These are phyloP conservation scores for Angophora floribunda DNA, from an alignment of 345 rosid species.

Conservation along the genomic window DNA sequence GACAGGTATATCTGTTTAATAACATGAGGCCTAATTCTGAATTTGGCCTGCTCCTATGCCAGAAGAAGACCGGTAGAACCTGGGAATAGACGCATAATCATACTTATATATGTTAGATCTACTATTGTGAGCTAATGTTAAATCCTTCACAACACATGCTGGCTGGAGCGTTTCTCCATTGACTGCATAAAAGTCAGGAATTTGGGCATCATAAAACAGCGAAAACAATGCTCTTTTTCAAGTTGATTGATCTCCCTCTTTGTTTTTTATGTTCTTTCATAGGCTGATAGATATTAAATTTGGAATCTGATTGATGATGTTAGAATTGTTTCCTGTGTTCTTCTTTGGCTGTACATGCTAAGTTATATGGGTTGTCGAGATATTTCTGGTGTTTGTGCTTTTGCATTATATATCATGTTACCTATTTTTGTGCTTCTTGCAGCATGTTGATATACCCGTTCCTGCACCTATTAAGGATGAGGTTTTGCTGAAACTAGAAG, in stretches of 20 bases:
- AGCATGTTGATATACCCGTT: conserved; percentile 4
- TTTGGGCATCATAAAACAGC: neutral
- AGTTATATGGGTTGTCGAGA: neutral
- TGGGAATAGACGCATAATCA: neutral
- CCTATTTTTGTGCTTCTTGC: neutral
- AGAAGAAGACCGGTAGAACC: neutral
- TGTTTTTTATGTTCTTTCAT: neutral
- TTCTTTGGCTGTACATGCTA: neutral
- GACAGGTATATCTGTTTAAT: neutral
- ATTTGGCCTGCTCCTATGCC: neutral
- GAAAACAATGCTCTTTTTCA: neutral
- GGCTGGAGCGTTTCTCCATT: neutral
- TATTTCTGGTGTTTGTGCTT: neutral
- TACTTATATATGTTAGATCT: neutral
- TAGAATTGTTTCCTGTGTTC: neutral
- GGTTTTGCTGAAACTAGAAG: conserved; percentile 2
- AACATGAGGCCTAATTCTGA: neutral
- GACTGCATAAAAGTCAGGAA: neutral
- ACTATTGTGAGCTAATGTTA: neutral
- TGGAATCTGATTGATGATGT: neutral
- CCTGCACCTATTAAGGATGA: conserved; percentile 1
- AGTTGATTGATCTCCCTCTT: neutral
- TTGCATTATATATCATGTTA: neutral
- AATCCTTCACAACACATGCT: neutral
- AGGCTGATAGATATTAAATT: neutral